Percentiles rank a stretch among this genome's conserved stretches.
phyloP scores from a whole-genome alignment of 176 grass and related monocot genomes.

The Zea luxurians region DNA sequence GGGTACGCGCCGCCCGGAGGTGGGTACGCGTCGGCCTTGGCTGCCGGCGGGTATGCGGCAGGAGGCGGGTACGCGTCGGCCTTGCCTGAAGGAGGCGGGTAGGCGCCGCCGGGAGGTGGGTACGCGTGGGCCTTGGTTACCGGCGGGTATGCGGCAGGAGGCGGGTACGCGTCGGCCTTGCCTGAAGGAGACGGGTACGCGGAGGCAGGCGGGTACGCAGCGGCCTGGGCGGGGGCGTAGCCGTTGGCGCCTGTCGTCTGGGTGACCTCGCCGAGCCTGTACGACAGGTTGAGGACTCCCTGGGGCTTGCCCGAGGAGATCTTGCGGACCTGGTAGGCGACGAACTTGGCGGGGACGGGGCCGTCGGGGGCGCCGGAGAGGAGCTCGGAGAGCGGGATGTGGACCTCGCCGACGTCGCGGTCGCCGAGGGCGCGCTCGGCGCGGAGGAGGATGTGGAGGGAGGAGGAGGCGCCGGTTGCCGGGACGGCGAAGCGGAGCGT shows the following conservation, averaged over 20 bases:
- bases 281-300: slow-evolving; percentile 81
- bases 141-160: neutral
- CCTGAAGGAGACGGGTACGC: neutral
- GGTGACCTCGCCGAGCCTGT: slow-evolving; percentile 59
- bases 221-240: neutral
- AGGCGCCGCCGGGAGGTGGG: neutral
- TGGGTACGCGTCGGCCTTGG: slow-evolving; percentile 1
- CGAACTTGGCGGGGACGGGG: slow-evolving; percentile 48
- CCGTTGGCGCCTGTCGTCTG: neutral
- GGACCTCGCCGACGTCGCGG: slow-evolving; percentile 74
- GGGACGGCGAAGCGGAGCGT: slow-evolving; percentile 54
- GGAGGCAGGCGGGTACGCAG: neutral
- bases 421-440: slow-evolving; percentile 69
- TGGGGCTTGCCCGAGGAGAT: slow-evolving; percentile 63
- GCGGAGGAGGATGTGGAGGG: slow-evolving; percentile 63
- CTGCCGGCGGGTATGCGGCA: slow-evolving; percentile 11
- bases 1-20: slow-evolving; percentile 38
- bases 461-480: neutral
- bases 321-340: slow-evolving; percentile 71
- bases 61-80: neutral
- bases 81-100: neutral
- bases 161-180: neutral
- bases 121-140: neutral
- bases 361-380: slow-evolving; percentile 45
- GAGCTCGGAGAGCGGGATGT: slow-evolving; percentile 71